These are phyloP conservation scores for Aspergillus arachidicola DNA, from an alignment of 2,329 filamentous ascomycete genomes.

Conservation along the genomic window DNA sequence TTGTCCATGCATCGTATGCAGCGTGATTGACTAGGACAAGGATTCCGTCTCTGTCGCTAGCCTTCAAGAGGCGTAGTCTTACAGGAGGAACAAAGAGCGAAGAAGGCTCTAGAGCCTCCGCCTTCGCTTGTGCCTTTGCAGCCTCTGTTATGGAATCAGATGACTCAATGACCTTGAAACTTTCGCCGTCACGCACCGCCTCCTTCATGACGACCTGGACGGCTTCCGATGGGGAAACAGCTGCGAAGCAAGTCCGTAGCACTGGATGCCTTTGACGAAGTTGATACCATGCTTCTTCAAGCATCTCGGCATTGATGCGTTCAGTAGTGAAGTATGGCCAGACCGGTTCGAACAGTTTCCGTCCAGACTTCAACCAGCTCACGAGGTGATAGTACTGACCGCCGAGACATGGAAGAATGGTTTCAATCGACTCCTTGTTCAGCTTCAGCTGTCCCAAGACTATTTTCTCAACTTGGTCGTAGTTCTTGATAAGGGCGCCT, in stretches of 20 bases:
- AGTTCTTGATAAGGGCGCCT: conserved; percentile 18
- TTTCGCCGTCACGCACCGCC: conserved; percentile 13
- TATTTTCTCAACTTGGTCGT: conserved; percentile 10
- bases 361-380: conserved; percentile 36
- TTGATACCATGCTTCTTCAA: conserved; percentile 32
- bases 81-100: conserved; percentile 35
- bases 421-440: conserved; percentile 25
- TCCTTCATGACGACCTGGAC: conserved; percentile 36
- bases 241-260: conserved; percentile 38
- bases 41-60: conserved; percentile 30
- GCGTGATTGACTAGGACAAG: conserved; percentile 39
- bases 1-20: conserved; percentile 41
- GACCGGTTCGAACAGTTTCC: conserved; percentile 34
- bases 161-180: conserved; percentile 27
- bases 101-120: conserved; percentile 30
- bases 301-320: conserved; percentile 26
- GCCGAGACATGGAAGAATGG: conserved; percentile 33
- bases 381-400: conserved; percentile 37
- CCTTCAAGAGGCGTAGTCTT: conserved; percentile 31
- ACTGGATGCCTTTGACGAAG: conserved; percentile 36
- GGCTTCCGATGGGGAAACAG: conserved; percentile 25
- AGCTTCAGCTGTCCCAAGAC: conserved; percentile 21
- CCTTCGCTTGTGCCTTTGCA: conserved; percentile 22
- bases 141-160: conserved; percentile 14
- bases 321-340: conserved; percentile 31